Conservation (phyloP, 805 yeast genomes). For the Pichia cabralensis region DNA sequence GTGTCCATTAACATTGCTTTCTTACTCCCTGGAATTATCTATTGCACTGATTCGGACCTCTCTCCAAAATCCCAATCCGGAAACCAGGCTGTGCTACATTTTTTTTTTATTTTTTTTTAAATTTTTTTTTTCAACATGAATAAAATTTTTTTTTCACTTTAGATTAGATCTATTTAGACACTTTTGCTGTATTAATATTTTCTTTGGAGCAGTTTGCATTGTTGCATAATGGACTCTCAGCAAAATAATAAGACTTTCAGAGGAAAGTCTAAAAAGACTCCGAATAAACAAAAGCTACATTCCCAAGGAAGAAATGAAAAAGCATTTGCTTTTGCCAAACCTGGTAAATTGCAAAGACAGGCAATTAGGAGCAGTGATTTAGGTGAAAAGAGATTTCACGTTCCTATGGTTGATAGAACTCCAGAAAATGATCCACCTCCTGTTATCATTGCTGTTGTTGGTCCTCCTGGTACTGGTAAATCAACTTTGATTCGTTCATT, state of each 20-base stretch:
- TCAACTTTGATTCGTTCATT: constrained; percentile 85
- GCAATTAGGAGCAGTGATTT: constrained; percentile 80
- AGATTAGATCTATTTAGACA: too few species aligned
- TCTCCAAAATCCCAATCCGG: too few species aligned
- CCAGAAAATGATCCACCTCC: constrained; percentile 99
- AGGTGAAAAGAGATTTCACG: constrained; percentile 79
- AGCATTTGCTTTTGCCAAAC: constrained; percentile 76
- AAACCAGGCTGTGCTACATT: too few species aligned
- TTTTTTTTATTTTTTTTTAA: too few species aligned
- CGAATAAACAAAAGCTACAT: constrained; percentile 81
- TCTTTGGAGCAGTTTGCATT: too few species aligned
- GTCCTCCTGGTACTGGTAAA: constrained; percentile 98
- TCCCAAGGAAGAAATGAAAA: constrained; percentile 79
- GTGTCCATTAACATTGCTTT: too few species aligned
- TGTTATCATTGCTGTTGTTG: constrained; percentile 89
- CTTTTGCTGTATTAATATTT: too few species aligned
- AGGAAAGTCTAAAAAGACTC: constrained; percentile 37
- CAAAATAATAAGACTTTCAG: constrained; percentile 70
- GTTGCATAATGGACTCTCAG: constrained; percentile 13
- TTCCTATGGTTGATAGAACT: constrained; percentile 94
- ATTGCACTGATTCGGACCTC: too few species aligned
- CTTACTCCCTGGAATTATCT: too few species aligned
- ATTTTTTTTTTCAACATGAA: too few species aligned
- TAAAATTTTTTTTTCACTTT: too few species aligned
- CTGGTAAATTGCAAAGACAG: constrained; percentile 75